These are phyloP conservation scores for Forsythia suspensa DNA, from an alignment of 257 asterid species.

Conservation along the genomic window DNA sequence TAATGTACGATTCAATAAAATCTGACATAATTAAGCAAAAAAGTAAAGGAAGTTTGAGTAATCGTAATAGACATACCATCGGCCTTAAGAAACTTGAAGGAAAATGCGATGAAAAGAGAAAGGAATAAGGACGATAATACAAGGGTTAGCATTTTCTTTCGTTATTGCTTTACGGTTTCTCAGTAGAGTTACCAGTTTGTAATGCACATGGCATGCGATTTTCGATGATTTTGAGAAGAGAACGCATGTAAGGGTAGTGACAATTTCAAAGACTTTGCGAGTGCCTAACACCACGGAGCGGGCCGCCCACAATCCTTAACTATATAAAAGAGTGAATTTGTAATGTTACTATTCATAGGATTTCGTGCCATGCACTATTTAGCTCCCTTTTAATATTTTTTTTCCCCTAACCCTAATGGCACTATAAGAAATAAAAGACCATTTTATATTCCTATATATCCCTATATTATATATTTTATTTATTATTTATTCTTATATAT, in stretches of 20 bases:
- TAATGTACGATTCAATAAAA: background rate
- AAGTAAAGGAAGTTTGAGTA: background rate
- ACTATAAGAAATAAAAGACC: no score
- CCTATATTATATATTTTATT: no score
- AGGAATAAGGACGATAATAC: constrained; percentile 29
- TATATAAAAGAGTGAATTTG: no score
- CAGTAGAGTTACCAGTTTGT: background rate
- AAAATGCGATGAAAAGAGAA: constrained; percentile 27
- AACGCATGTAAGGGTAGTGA: background rate
- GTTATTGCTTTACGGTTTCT: background rate
- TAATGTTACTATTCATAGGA: no score
- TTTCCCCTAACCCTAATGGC: no score
- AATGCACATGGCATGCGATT: background rate
- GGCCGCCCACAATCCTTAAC: no score
- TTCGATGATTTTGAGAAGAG: background rate
- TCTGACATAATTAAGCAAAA: background rate
- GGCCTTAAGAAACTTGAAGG: constrained; percentile 61
- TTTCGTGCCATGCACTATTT: no score
- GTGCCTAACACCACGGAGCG: no score
- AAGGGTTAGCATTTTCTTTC: constrained; percentile 40
- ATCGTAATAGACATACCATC: constrained; percentile 56
- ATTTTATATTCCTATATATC: no score
- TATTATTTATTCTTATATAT: no score
- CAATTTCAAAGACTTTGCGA: no score
- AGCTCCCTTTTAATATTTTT: no score